These are phyloP conservation scores for Immersiella caudata DNA, from an alignment of 495 filamentous ascomycete species.

Conservation along the genomic window DNA sequence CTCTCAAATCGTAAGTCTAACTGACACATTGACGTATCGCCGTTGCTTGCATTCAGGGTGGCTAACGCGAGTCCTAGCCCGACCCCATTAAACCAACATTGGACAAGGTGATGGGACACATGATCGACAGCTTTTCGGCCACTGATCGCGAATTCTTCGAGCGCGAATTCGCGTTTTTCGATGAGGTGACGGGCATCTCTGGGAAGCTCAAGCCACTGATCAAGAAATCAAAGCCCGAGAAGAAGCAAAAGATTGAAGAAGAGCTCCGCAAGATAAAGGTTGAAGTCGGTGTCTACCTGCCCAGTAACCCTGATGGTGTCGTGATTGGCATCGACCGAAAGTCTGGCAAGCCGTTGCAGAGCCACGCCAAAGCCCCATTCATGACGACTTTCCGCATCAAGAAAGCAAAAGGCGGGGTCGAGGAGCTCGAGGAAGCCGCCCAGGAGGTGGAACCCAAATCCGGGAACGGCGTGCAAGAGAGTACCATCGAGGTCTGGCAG, in stretches of 20 bases:
- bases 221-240: conserved; percentile 89
- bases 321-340: conserved; percentile 98
- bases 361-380: conserved; percentile 96
- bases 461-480: conserved; percentile 36
- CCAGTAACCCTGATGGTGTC: conserved; percentile 93
- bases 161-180: conserved; percentile 95
- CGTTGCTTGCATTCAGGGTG: conserved; percentile 1
- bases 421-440: conserved; percentile 50
- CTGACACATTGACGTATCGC: no score
- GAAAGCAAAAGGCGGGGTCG: conserved; percentile 62
- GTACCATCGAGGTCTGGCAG: conserved; percentile 91
- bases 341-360: conserved; percentile 94
- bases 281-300: conserved; percentile 94
- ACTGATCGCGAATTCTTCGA: conserved; percentile 87
- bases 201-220: conserved; percentile 94
- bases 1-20: conserved; percentile 70
- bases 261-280: conserved; percentile 95
- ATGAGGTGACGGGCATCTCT: conserved; percentile 92
- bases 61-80: conserved; percentile 60
- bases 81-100: conserved; percentile 91
- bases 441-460: conserved; percentile 40
- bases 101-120: conserved; percentile 82
- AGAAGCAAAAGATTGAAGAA: conserved; percentile 99
- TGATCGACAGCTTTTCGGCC: conserved; percentile 78
- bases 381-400: conserved; percentile 98